Conservation (phyloP, 2,329 filamentous ascomycete genomes). For the Fusarium poae region DNA sequence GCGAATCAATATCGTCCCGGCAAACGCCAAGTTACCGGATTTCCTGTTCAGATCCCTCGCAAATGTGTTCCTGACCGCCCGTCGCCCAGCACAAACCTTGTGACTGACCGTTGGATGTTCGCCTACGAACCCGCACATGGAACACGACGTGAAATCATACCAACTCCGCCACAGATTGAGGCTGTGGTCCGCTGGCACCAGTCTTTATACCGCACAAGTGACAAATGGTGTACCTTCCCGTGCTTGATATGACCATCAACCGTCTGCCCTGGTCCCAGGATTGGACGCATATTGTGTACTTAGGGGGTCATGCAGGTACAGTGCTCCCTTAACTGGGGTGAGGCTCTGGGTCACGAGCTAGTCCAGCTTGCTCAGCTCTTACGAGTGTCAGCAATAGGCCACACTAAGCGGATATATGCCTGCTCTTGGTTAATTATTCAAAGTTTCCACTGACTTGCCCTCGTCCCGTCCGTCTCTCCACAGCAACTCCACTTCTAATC, state of each 20-base stretch:
- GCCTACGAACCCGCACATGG: slow-evolving; percentile 9
- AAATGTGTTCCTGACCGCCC: slow-evolving; percentile 24
- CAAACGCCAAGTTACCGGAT: slow-evolving; percentile 1
- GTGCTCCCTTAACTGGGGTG: slow-evolving; percentile 14
- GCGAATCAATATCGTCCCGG: slow-evolving; percentile 13
- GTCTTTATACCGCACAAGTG: slow-evolving; percentile 40
- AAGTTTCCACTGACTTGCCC: background rate
- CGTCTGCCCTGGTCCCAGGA: slow-evolving; percentile 39
- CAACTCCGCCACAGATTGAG: slow-evolving; percentile 9
- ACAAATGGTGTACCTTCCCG: slow-evolving; percentile 43
- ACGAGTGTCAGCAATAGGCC: background rate
- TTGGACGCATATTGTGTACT: slow-evolving; percentile 8
- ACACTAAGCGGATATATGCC: background rate
- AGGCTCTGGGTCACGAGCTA: slow-evolving; percentile 2
- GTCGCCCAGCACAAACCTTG: slow-evolving; percentile 16
- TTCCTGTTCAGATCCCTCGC: slow-evolving; percentile 4
- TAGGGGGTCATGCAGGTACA: slow-evolving; percentile 45
- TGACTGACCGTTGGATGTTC: slow-evolving; percentile 9
- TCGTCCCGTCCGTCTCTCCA: slow-evolving; percentile 10
- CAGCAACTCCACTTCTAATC: slow-evolving; percentile 12
- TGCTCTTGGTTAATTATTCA: background rate
- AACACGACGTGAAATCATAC: slow-evolving; percentile 1
- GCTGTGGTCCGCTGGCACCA: slow-evolving; percentile 11
- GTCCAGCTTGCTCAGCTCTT: background rate
- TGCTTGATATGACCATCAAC: slow-evolving; percentile 40